Conservation (phyloP, 176 grass and related monocot species). For the Cenchrus fungigraminus region DNA sequence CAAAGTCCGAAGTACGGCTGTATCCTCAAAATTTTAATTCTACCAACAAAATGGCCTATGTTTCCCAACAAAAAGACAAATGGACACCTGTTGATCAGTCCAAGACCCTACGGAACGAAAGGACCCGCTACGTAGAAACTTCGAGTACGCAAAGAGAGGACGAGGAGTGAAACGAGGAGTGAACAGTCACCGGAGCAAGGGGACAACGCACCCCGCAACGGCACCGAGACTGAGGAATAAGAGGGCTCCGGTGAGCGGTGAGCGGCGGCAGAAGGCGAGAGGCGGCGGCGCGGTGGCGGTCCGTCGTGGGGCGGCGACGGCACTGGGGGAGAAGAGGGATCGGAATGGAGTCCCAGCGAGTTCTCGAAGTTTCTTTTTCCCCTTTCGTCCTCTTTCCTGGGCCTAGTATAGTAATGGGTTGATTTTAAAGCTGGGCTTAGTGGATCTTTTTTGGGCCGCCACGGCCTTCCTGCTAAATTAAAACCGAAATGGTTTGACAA, state of each 20-base stretch:
- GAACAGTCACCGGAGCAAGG: slow-evolving; percentile 30
- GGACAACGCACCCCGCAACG: slow-evolving; percentile 40
- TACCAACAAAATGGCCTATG: background rate
- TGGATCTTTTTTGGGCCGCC: no score
- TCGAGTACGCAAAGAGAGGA: background rate
- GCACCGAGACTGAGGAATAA: slow-evolving; percentile 60
- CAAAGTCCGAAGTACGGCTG: background rate
- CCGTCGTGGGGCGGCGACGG: background rate
- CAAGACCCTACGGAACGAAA: background rate
- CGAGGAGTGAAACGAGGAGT: background rate
- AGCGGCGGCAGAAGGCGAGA: slow-evolving; percentile 22
- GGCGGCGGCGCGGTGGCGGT: slow-evolving; percentile 4
- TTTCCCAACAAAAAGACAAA: background rate
- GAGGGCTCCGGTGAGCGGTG: slow-evolving; percentile 46
- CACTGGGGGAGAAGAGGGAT: slow-evolving; percentile 11
- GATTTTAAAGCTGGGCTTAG: background rate
- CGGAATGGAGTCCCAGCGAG: slow-evolving; percentile 18
- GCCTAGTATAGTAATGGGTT: background rate
- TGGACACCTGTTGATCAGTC: background rate
- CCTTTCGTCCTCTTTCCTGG: background rate
- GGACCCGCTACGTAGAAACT: background rate
- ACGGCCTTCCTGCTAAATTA: no score
- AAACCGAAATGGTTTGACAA: no score
- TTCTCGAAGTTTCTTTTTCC: slow-evolving; percentile 3
- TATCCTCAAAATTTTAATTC: background rate